phyloP scores from a whole-genome alignment of 495 filamentous ascomycete species.

The Choiromyces venosus region DNA sequence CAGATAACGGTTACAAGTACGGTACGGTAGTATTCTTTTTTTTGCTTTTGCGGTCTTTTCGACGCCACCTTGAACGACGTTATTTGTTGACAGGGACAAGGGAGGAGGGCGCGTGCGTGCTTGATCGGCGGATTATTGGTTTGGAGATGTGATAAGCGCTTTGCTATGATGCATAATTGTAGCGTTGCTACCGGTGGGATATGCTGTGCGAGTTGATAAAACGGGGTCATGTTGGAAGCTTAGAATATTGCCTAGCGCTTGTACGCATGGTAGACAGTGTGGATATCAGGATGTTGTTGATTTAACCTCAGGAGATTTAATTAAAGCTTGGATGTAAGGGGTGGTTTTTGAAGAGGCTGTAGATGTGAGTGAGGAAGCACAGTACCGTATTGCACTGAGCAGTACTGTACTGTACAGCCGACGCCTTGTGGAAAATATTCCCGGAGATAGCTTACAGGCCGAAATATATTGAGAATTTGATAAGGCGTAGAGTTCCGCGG shows the following conservation, averaged over 20 bases:
- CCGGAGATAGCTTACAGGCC: neutral
- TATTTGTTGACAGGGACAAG: neutral
- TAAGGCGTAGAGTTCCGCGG: neutral
- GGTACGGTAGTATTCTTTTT: neutral
- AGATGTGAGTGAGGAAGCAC: neutral
- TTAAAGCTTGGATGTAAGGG: neutral
- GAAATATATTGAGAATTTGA: neutral
- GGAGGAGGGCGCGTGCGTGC: neutral
- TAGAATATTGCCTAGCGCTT: too few relatives aligned
- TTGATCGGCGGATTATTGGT: neutral
- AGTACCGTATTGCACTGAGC: too few relatives aligned
- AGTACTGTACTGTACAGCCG: too few relatives aligned
- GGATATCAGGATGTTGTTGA: neutral
- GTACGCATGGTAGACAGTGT: neutral
- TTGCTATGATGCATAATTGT: too few relatives aligned
- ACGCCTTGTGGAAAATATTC: neutral
- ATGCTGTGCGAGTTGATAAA: neutral
- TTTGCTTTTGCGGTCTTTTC: neutral
- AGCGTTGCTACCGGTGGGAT: neutral
- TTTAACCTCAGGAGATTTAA: neutral
- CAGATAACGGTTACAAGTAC: too few relatives aligned
- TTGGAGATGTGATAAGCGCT: slow-evolving; percentile 1
- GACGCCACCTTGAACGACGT: neutral
- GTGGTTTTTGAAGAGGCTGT: too few relatives aligned
- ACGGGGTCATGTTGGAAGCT: neutral